phyloP scores from a whole-genome alignment of 345 rosid species.

The Citrus trifoliata region DNA sequence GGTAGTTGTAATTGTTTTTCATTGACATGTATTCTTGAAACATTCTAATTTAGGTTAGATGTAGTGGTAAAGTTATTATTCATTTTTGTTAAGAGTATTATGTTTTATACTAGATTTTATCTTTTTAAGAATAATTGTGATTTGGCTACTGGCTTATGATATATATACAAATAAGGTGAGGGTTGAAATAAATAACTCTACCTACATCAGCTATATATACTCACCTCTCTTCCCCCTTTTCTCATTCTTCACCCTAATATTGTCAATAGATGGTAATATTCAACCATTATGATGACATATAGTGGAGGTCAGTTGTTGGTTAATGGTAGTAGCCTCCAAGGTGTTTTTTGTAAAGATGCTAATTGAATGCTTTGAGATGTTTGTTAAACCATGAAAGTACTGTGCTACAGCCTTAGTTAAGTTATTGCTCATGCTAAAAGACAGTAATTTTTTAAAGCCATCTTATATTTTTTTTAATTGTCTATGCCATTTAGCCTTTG shows the following conservation, averaged over 20 bases:
- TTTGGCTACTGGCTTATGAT: neutral
- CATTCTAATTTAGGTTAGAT: neutral
- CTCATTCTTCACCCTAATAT: neutral
- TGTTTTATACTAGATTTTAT: neutral
- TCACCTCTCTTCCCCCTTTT: neutral
- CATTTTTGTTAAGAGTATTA: neutral
- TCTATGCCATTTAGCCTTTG: conserved; percentile 6
- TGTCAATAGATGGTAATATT: neutral
- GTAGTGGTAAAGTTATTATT: neutral
- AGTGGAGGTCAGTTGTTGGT: neutral
- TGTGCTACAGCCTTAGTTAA: neutral
- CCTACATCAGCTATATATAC: neutral
- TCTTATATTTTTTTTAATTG: neutral
- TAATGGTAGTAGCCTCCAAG: neutral
- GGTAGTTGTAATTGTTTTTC: conserved; percentile 6
- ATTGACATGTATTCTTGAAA: neutral
- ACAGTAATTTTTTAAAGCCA: conserved; percentile 9
- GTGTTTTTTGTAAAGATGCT: neutral
- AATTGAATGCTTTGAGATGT: neutral
- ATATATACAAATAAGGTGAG: neutral
- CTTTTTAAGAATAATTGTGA: neutral
- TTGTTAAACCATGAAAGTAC: neutral
- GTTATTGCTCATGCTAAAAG: neutral
- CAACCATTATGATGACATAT: neutral
- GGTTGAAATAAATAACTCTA: neutral